A percentile compares a stretch with the other conserved stretches of the same genome.
Conservation (phyloP, 371 early-diverging fungal species). For the Apophysomyces trapeziformis region DNA sequence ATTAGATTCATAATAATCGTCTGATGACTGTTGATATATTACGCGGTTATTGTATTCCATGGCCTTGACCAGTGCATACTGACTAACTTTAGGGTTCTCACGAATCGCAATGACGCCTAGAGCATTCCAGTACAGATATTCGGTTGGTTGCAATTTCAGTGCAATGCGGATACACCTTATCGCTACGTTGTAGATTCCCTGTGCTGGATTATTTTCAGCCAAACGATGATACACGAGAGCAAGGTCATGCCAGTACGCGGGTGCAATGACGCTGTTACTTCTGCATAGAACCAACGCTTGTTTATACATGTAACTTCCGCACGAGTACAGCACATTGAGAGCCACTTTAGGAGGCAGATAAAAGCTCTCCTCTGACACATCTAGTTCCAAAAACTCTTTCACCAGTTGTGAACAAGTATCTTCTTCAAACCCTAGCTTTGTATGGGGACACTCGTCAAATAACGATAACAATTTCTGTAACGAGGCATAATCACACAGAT, state of each 20-base stretch:
- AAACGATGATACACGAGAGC: conserved; percentile 48
- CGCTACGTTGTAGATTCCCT: conserved; percentile 24
- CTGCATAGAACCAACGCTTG: conserved; percentile 53
- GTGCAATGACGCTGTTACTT: conserved; percentile 35
- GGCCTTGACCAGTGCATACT: conserved; percentile 86
- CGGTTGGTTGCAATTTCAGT: conserved; percentile 64
- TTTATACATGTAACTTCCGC: conserved; percentile 55
- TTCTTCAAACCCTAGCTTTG: conserved; percentile 43
- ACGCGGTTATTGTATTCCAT: conserved; percentile 74
- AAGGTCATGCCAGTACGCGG: conserved; percentile 57
- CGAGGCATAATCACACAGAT: conserved; percentile 42
- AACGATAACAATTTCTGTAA: conserved; percentile 41
- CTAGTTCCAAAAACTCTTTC: conserved; percentile 33
- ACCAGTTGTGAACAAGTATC: conserved; percentile 32
- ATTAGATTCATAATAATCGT: not conserved
- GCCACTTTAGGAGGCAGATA: conserved; percentile 39
- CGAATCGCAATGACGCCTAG: conserved; percentile 71
- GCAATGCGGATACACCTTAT: conserved; percentile 67
- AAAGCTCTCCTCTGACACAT: conserved; percentile 27
- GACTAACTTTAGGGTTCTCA: conserved; percentile 66
- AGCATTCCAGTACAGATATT: conserved; percentile 72
- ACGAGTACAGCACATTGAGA: conserved; percentile 45
- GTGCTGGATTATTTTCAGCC: conserved; percentile 25
- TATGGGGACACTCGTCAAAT: conserved; percentile 34
- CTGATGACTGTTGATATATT: conserved; percentile 11